Base-by-base conservation (phyloP, 1,284 basidiomycete species). In the Melampsora americana region DNA sequence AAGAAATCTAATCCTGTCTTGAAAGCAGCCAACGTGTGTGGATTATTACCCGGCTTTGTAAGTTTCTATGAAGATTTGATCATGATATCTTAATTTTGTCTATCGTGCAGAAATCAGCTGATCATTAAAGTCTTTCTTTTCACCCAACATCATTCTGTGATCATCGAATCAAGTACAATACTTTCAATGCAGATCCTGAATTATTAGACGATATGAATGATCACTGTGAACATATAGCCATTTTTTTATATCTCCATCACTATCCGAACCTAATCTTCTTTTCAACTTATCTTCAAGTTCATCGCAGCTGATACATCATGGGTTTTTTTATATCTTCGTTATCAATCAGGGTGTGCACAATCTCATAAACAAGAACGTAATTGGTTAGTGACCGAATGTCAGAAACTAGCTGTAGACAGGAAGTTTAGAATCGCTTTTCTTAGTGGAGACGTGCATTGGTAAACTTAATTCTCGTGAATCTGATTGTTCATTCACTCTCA, bases 361-460 rank as follows among this genome's bases (percentile, higher is more conserved):
- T 82, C 84, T 3, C 92, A 94, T 83, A 95, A 77, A 72, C 35
- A 71, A 64, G 76, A 77, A 66, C 76, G 76, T 0, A 77, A 77
- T 65, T 77, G 76, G 76, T 42, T 77, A 20, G 28, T 77, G 35
- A 35, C 42, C 11, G 56, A 65, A 56, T 77, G 42, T 64, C 73
- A 76, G 46, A 68, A 62, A n/a, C 28, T 76, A n/a, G 73, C 73
- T 14, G 32, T 64, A 1, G 11, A 11, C 2, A 26, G 61, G 5
- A 68, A 53, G 35, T 39, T 68, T 5, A 28, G 73, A 12, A 69
- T 76, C 28, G 60, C 66, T 23, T 76, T 76, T 62, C 42, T 76
- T 18, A 76, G 73, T 61, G 73, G 73, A 32, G 73, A 76, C 39
- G 73, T 76, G 42, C 73, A 76, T 56, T 76, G 72, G 72, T 74